Base-by-base conservation (phyloP, 2,329 filamentous ascomycete genomes). In the Colletotrichum brevisporum region DNA sequence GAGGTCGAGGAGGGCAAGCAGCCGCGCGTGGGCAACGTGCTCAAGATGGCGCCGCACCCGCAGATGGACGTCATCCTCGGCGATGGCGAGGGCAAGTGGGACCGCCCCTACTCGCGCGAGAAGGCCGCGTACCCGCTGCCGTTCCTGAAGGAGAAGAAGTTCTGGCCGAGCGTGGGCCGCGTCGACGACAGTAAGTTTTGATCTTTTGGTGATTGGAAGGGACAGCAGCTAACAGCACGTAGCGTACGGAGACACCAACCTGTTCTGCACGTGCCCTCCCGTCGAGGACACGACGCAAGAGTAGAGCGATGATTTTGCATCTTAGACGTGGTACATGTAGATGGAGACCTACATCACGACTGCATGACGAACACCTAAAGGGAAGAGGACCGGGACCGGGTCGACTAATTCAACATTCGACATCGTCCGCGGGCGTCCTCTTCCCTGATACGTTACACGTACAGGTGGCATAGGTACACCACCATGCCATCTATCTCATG, bases 181-280 rank as follows among this genome's bases (percentile, higher is more conserved):
- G 85, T 98, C 21, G 93, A 98, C 78, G 95, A 98, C 84, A 88
- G 93, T 95, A 81, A 86, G 92, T 85, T 54, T 24, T 21, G 18
- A 13, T 0, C n/a, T 31, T 31, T 9, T 31, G 27, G 10, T 31
- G 2, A 9, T 31, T 8, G 8, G 10, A 2, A 31, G 26, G 16
- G 18, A 31, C 3, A 24, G 1, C 39, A 60, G 26, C 73, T 77
- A 59, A 75, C 72, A 53, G 1, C n/a, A 15, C 21, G 39, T 74
- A 95, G 93, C 93, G 13, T 97, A 94, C 76, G 95, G 95, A 69
- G 95, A 98, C 78, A 88, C 91, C 76, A 97, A 98, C 83, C 89
- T 98, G 70, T 97, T 97, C 87, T 98, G 95, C 85, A 97, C 94
- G 10, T 98, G 95, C 79, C 92, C 93, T 47, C 94, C 95, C 0